Evolutionary conservation across 495 filamentous ascomycete genomes (phyloP), one percentile per base, ranked within the genome.

Genomic region (Podospora bellae-mahoneyi): DNA sequence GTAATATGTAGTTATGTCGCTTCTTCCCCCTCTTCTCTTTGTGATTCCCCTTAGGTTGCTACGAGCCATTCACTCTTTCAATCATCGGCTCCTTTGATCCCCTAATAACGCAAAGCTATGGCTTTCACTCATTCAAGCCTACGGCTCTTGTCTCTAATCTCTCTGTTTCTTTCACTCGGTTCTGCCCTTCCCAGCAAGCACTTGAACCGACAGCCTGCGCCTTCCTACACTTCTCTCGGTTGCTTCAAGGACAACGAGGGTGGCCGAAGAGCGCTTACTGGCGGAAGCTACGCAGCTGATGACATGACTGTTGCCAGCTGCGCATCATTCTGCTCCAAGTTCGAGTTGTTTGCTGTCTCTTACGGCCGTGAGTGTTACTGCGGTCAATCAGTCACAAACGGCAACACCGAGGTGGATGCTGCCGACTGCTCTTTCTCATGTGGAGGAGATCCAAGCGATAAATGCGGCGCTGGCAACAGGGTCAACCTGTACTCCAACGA

Each of bases 301-400:
- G 69, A 68, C 56, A 89, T 90, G 85, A 90, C 88, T 4, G 78
- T 89, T 15, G 81, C 84, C 71, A 83, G 78, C 62, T 91, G 89
- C 75, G 74, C 83, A 9, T 74, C 80, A 57, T 88, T 85, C 74
- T 89, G 87, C 78, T 79, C 75, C 30, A 70, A 66, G 28, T 87
- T 78, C 71, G 79, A 57, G 66, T 88, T 82, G 76, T 85, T 85
- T 72, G 90, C 89, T 63, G 78, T 87, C 19, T 87, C 92, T 71
- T 92, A 90, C 69, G 83, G 81, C 60, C 84, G 84, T 44, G 87
- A 93, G 73, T 91, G 89, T 76, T 90, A 86, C 75, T 91, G 89
- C 76, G 87, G 86, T 34, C 86, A 87, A 69, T 64, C 61, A 13
- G 76, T 81, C 66, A 70, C 71, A 30, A 59, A 71, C 7, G 78